phyloP scores from a whole-genome alignment of 2,329 filamentous ascomycete genomes.

The Fusarium decemcellulare region DNA sequence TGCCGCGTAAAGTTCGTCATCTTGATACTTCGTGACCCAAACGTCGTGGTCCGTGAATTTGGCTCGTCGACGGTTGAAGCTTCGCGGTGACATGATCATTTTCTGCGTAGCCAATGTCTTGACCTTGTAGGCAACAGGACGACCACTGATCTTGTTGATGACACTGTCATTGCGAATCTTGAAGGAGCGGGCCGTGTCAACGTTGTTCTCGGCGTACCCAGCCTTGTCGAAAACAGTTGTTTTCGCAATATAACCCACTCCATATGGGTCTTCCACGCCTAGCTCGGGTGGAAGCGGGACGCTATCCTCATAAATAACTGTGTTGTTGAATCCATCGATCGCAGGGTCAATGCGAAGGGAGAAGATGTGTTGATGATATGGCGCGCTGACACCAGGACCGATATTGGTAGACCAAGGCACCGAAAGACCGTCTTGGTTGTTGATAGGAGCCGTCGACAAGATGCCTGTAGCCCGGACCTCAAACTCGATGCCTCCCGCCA shows the following conservation, averaged over 20 bases:
- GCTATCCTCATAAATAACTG: slow-evolving; percentile 20
- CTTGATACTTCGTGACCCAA: slow-evolving; percentile 64
- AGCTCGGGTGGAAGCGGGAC: slow-evolving; percentile 1
- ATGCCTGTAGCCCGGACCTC: slow-evolving; percentile 56
- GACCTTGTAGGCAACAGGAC: slow-evolving; percentile 57
- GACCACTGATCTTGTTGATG: slow-evolving; percentile 50
- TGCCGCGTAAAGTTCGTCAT: slow-evolving; percentile 64
- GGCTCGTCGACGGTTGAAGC: slow-evolving; percentile 3
- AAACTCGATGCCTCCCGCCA: slow-evolving; percentile 56
- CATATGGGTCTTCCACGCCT: slow-evolving; percentile 57
- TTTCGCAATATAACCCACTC: slow-evolving; percentile 58
- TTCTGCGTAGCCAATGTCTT: slow-evolving; percentile 59
- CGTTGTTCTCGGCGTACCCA: slow-evolving; percentile 58
- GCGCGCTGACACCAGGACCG: slow-evolving; percentile 68
- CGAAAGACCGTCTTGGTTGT: slow-evolving; percentile 61
- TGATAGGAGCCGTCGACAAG: slow-evolving; percentile 54
- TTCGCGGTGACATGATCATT: slow-evolving; percentile 33
- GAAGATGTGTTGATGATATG: slow-evolving; percentile 77
- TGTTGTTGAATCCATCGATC: slow-evolving; percentile 68
- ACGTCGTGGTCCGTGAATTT: slow-evolving; percentile 34
- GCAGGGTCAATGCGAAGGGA: slow-evolving; percentile 72
- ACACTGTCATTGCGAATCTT: slow-evolving; percentile 60
- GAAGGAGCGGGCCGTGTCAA: slow-evolving; percentile 57
- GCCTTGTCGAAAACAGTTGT: slow-evolving; percentile 59
- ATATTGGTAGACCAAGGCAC: slow-evolving; percentile 67